Percentiles rank a stretch among this genome's conserved stretches.
These are phyloP conservation scores for Boletales sp. DNA, from an alignment of 768 basidiomycete species.

Conservation along the genomic window DNA sequence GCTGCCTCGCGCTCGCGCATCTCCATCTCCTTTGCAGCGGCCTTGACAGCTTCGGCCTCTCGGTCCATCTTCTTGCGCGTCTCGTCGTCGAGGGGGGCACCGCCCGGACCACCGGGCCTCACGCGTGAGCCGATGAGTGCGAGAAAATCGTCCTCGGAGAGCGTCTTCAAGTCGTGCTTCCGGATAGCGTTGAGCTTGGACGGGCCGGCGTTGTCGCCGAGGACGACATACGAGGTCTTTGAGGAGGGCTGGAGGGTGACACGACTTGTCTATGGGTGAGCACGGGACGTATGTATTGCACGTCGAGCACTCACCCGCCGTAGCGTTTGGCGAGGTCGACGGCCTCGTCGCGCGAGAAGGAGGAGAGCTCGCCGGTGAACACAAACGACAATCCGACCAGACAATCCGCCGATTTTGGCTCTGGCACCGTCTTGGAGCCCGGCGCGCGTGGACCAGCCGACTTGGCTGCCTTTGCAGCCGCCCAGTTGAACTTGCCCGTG, in stretches of 20 bases:
- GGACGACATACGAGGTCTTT: conserved; percentile 84
- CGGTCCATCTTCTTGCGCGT: conserved; percentile 76
- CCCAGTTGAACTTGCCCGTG: conserved; percentile 49
- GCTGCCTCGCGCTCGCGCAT: conserved; percentile 58
- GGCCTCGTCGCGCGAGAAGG: conserved; percentile 86
- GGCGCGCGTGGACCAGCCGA: conserved; percentile 53
- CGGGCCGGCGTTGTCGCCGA: conserved; percentile 86
- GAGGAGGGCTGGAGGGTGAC: conserved; percentile 86
- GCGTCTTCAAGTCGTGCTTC: conserved; percentile 69
- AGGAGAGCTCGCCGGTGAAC: conserved; percentile 90
- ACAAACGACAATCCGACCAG: conserved; percentile 87
- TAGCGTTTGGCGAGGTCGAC: conserved; percentile 87
- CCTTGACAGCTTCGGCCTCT: conserved; percentile 71
- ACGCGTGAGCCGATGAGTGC: conserved; percentile 74
- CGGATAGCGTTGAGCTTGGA: conserved; percentile 85
- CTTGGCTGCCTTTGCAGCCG: conserved; percentile 56
- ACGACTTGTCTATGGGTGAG: too few species aligned
- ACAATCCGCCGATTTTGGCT: conserved; percentile 75
- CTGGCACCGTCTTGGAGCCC: conserved; percentile 60
- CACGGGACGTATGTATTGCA: too few species aligned
- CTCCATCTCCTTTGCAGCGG: conserved; percentile 77
- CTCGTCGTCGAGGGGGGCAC: conserved; percentile 64
- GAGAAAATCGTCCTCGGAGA: conserved; percentile 87
- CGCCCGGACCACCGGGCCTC: conserved; percentile 36
- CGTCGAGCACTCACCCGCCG: conserved; percentile 87